These are phyloP conservation scores for Ustilago trichophora DNA, from an alignment of 1,284 basidiomycete genomes.

Conservation along the genomic window DNA sequence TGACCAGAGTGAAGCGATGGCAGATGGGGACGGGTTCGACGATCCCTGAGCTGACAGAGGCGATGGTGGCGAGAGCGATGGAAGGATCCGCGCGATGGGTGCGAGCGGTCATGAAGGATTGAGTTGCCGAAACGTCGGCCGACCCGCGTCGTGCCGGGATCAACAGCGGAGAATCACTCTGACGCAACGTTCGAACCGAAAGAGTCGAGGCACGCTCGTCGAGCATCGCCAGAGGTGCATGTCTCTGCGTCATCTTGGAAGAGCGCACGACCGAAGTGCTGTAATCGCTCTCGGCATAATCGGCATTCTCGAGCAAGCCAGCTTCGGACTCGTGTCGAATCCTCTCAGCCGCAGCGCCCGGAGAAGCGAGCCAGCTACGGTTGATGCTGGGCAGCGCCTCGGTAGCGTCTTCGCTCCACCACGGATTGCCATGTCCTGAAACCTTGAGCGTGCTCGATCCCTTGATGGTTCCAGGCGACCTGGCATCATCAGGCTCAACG, in stretches of 20 bases:
- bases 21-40: constrained; percentile 39
- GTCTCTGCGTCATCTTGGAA: constrained; percentile 45
- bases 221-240: constrained; percentile 42
- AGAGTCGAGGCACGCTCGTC: constrained; percentile 41
- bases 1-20: constrained; percentile 62
- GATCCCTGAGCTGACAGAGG: constrained; percentile 37
- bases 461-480: constrained; percentile 34
- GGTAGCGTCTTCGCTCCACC: constrained; percentile 56
- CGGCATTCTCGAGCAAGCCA: constrained; percentile 32
- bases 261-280: constrained; percentile 60
- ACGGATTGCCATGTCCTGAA: constrained; percentile 60
- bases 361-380: constrained; percentile 49
- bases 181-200: constrained; percentile 40
- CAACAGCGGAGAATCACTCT: constrained; percentile 35
- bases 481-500: constrained; percentile 35
- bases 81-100: constrained; percentile 47
- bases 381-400: constrained; percentile 52
- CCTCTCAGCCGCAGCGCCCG: constrained; percentile 31
- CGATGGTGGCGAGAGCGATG: constrained; percentile 54
- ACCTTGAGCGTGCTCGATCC: constrained; percentile 56
- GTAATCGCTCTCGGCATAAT: constrained; percentile 52
- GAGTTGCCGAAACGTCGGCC: constrained; percentile 24
- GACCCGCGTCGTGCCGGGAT: constrained; percentile 40
- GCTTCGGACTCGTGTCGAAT: constrained; percentile 43
- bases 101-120: constrained; percentile 55